Conservation (phyloP, 1,284 basidiomycete genomes). For the Puccinia coronata region DNA sequence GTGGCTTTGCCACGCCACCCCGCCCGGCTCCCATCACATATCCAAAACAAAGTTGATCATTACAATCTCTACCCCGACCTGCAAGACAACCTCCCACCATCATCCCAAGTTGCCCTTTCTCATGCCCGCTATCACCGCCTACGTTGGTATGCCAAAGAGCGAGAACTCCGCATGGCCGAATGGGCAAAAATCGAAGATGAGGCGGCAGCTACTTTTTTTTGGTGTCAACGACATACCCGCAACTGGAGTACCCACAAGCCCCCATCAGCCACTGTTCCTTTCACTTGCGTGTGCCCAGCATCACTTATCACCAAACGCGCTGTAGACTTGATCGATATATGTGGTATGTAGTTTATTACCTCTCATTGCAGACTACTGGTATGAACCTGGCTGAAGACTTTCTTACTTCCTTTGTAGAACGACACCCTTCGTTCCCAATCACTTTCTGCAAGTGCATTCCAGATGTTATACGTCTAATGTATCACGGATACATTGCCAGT, state of each 20-base stretch:
- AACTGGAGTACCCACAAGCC: not conserved
- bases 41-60: no score
- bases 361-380: not conserved
- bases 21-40: no score
- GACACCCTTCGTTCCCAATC: not conserved
- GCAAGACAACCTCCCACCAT: no score
- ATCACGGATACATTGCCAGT: not conserved
- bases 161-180: not conserved
- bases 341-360: not conserved
- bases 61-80: no score
- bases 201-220: not conserved
- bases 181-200: not conserved
- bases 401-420: not conserved
- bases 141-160: not conserved
- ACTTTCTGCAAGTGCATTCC: constrained; percentile 20
- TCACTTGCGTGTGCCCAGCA: not conserved
- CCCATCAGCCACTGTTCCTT: not conserved
- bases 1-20: no score
- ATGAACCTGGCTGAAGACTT: not conserved
- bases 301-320: not conserved
- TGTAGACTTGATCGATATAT: not conserved
- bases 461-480: not conserved
- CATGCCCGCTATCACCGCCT: not conserved
- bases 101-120: no score
- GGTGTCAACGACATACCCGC: not conserved